phyloP scores from a whole-genome alignment of 768 basidiomycete species.

The Obba rivulosa region DNA sequence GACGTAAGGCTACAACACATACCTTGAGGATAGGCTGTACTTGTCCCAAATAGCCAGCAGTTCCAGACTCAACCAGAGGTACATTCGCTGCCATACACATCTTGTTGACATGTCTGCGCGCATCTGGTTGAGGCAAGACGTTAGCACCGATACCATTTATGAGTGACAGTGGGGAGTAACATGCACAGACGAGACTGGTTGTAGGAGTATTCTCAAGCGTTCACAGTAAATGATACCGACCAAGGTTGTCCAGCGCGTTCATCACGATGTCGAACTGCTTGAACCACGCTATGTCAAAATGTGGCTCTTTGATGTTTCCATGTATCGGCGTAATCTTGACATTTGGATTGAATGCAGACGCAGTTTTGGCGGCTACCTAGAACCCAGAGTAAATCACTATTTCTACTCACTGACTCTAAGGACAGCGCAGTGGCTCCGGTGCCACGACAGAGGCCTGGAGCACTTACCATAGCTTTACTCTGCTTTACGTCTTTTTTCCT shows the following conservation, averaged over 20 bases:
- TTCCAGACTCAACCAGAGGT: slow-evolving; percentile 93
- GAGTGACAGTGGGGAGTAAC: background rate
- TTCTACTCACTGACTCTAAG: no score
- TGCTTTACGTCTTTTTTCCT: slow-evolving; percentile 96
- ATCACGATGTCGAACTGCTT: slow-evolving; percentile 85
- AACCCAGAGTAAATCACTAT: background rate
- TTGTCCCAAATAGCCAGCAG: slow-evolving; percentile 95
- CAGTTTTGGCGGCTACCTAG: slow-evolving; percentile 80
- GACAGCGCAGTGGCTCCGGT: no score
- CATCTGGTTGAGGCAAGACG: slow-evolving; percentile 51
- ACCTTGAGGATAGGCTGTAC: slow-evolving; percentile 93
- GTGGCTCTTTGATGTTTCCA: slow-evolving; percentile 91
- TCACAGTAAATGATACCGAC: slow-evolving; percentile 36
- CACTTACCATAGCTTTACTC: slow-evolving; percentile 81
- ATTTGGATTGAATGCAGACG: slow-evolving; percentile 80
- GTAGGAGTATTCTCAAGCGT: background rate
- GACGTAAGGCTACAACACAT: slow-evolving; percentile 5
- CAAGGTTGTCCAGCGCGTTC: slow-evolving; percentile 95
- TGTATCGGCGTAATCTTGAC: slow-evolving; percentile 85
- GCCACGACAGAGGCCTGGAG: background rate
- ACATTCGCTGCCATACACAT: slow-evolving; percentile 94
- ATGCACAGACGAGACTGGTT: background rate
- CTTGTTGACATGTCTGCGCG: slow-evolving; percentile 91
- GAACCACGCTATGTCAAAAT: slow-evolving; percentile 91
- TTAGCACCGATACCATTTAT: no score